phyloP scores from a whole-genome alignment of 2,329 filamentous ascomycete genomes.

The Neofusicoccum kwambonambiense region DNA sequence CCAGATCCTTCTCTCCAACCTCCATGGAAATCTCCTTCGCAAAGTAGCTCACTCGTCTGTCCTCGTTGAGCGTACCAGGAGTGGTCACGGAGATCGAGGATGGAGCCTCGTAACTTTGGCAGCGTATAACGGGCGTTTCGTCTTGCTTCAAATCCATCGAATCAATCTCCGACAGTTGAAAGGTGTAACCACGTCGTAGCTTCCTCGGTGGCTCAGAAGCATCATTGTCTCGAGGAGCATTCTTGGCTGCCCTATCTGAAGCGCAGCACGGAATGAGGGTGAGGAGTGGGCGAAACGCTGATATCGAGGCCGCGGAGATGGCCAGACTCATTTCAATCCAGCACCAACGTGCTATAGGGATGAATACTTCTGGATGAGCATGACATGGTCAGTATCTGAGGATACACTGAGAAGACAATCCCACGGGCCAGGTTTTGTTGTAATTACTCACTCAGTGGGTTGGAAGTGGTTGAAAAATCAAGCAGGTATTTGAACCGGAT shows the following conservation, averaged over 20 bases:
- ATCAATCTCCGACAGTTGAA: neutral
- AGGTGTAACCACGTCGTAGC: neutral
- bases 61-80: neutral
- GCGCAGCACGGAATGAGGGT: neutral
- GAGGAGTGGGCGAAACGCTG: neutral
- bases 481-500: neutral
- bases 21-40: neutral
- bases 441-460: neutral
- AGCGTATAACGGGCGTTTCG: neutral
- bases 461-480: neutral
- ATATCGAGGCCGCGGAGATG: neutral
- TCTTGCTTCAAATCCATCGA: neutral
- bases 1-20: neutral
- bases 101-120: neutral
- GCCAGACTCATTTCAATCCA: neutral
- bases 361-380: neutral
- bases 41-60: neutral
- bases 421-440: neutral
- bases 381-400: too few species aligned
- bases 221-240: too few species aligned
- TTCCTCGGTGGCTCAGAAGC: neutral
- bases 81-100: neutral
- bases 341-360: neutral
- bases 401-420: neutral
- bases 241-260: neutral